Base-by-base conservation (phyloP, 306 rosid species). In the Dalbergia oliveri region DNA sequence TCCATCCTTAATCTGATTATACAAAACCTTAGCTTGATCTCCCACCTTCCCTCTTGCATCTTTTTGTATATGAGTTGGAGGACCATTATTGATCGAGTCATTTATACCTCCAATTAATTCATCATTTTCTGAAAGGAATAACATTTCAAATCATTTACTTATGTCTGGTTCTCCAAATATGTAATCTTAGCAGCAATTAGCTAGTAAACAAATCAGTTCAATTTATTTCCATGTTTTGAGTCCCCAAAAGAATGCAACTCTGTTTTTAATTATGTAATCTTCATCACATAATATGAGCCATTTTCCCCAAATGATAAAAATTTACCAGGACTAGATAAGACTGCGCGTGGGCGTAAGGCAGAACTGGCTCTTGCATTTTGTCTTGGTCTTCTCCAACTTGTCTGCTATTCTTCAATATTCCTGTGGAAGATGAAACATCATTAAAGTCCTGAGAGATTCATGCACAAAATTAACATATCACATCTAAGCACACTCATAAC, bases 291-390 rank as follows among this genome's bases (percentile, higher is more conserved):
- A 16, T 14, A 44, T 26, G 14, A 33, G 35, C 33, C 54, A 45
- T 66, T 12, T 63, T 26, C 12, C n/a, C 6, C 39, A 0, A 56
- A 3, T 41, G 18, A 43, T 15, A 26, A 19, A 19, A 76, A 59
- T 79, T 84, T 84, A 91, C 93, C 91, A 7, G 91, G 96, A 70
- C 96, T 91, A 15, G 93, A 91, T 73, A 91, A 73, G 33, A 91
- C 88, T 3, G 93, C 96, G 3, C 91, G 91, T 6, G 96, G 96
- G 18, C 88, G 89, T 6, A 80, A 73, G 45, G 69, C 66, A 31
- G 79, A 79, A 69, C 72, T 66, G 21, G 82, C 69, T 68, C 72
- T 76, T 11, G 59, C 75, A 77, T 76, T 73, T 63, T 49, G 60
- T 66, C 63, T 84, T 26, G 75, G 26, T 66, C 54, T 74, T 79